Evolutionary conservation across 768 basidiomycete genomes (phyloP).

Genomic region (Multifurca ochricompacta): DNA sequence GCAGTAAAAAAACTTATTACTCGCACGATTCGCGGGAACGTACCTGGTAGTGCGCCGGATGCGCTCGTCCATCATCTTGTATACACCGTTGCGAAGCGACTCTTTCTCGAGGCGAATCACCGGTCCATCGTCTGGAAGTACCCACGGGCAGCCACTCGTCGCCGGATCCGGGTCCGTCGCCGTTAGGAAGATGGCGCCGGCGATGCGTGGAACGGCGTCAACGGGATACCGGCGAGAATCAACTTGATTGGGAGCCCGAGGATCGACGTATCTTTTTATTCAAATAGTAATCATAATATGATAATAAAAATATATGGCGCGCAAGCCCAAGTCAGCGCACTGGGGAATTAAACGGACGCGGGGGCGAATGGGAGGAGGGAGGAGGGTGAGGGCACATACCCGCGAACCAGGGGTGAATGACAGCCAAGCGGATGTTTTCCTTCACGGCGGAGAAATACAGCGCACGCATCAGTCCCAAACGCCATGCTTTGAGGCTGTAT

Average conservation of each 20-base stretch:
- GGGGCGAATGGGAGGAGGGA: background rate
- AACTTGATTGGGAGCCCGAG: constrained; percentile 14
- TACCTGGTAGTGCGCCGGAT: constrained; percentile 2
- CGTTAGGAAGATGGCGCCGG: constrained; percentile 27
- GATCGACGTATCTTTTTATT: constrained; percentile 25
- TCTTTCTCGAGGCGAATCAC: constrained; percentile 24
- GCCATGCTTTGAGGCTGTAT: constrained; percentile 28
- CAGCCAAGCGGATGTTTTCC: constrained; percentile 24
- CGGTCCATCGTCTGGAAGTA: constrained; percentile 27
- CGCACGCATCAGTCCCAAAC: constrained; percentile 28
- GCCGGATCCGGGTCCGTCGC: constrained; percentile 23
- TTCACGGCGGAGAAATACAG: constrained; percentile 15
- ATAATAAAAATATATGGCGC: too few species aligned
- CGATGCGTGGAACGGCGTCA: constrained; percentile 27
- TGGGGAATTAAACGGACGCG: too few species aligned
- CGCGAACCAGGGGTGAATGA: constrained; percentile 29
- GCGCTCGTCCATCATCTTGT: constrained; percentile 21
- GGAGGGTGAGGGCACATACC: constrained; percentile 17
- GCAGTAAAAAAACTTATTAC: too few species aligned
- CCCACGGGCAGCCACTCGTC: constrained; percentile 26
- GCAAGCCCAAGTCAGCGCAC: background rate
- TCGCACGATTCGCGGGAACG: too few species aligned
- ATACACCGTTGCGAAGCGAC: constrained; percentile 23
- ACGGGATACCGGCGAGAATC: constrained; percentile 26
- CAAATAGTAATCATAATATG: too few species aligned